Base-by-base conservation (phyloP, 1,139 yeast species). In the Eremothecium coryli region DNA sequence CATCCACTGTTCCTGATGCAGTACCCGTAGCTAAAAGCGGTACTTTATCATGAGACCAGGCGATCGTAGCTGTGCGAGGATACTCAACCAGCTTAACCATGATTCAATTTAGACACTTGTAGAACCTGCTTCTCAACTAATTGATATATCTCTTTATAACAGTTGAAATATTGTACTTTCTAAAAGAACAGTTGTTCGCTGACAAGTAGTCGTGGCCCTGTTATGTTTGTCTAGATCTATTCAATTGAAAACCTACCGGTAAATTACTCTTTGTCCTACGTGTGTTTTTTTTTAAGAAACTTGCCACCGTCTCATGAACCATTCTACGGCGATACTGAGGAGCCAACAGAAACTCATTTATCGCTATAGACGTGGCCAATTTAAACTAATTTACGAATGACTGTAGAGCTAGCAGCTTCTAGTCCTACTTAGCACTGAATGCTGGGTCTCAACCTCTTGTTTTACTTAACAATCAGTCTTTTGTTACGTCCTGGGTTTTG, bases 1-100 rank as follows among this genome's bases (percentile, higher is more conserved):
- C 82, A 54, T 85, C 96, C 48, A 90, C 81, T 11, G 96, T 93
- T 11, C 97, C 97, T 1, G 97, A 90, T 14, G 84, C 84, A 0
- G 96, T 81, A 27, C 95, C 98, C 1, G 95, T 75, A 18, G 85
- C 96, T 48, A 88, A 61, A 39, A 75, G 61, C 17, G 95, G 94
- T 40, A 78, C 65, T 35, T 71, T 62, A 49, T 78, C 84, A 51
- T 70, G 74, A 38, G 95, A 84, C 97, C 97, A 90, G 33, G 97
- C 94, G 62, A 90, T 85, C 23, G 95, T 79, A 32, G 96, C 86
- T 12, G 96, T 84, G 48, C 88, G 72, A 45, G 75, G 70, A 52
- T 85, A 77, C 60, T 86, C 95, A 59, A 76, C 74, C 49, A 90
- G 70, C 62, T 84, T 85, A 49, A 85, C 93, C 93, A 82, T 82